Evolutionary conservation across 78 protist genomes (phyloP), one percentile per base, ranked within the genome.

Genomic region (Cavenderia fasciculata): DNA sequence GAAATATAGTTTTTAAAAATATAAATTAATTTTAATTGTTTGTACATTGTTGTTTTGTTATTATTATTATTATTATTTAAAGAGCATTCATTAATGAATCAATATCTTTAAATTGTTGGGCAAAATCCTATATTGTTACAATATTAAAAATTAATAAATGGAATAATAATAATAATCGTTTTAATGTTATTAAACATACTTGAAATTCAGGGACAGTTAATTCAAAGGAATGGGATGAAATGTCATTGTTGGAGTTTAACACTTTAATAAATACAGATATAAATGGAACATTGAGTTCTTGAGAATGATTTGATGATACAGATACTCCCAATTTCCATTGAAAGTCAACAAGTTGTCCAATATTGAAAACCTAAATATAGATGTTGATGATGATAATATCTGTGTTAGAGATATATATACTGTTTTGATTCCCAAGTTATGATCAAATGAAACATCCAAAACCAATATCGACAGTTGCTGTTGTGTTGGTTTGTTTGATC

Each of bases 281-380:
- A 46, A 82, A 82, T 56, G 90, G 90, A 57, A 78, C 68, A 68
- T 82, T 82, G 25, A 82, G 33, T 68, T 82, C 62, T 33, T 59
- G 27, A 25, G 74, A 56, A 19, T 68, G 36, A 44, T 56, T 82
- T 38, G 76, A 68, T 52, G 90, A 57, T 43, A 57, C 47, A 56
- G 90, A 33, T 21, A 82, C 90, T n/a, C 90, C 90, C 2, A 82
- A n/a, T 44, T 82, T 82, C 90, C 90, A 82, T 68, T 82, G 90
- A 68, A 82, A 82, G 43, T 82, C 90, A n/a, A 82, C 41, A 4
- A 82, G 52, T 82, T 56, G 49, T 25, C 90, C 90, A 16, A 82
- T 31, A 82, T 44, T 82, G 23, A 82, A 82, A 14, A 69, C 18
- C 75, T 63, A 63, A 2, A 63, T 34, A n/a, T n/a, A n/a, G n/a